Evolutionary conservation across 2,329 filamentous ascomycete genomes (phyloP).

Genomic region (Lecanicillium sp.): DNA sequence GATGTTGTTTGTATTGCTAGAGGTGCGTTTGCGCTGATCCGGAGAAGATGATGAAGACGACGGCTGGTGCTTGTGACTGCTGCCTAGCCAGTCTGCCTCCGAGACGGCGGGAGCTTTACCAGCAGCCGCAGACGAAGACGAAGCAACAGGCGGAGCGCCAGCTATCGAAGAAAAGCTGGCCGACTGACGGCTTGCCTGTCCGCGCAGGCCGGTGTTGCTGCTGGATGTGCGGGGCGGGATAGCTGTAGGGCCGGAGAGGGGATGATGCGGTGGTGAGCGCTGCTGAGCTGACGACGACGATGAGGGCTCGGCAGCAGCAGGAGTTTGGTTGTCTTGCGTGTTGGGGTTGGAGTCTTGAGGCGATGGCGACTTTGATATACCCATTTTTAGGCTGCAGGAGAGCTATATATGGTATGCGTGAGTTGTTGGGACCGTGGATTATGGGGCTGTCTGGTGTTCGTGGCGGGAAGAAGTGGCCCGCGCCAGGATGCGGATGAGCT

Average conservation of each 20-base stretch:
- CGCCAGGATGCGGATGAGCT: no score
- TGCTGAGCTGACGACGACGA: conserved; percentile 5
- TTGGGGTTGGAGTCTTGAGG: conserved; percentile 17
- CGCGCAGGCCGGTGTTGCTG: conserved; percentile 6
- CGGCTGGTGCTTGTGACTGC: conserved; percentile 9
- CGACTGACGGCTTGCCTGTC: background rate
- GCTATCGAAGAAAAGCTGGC: conserved; percentile 5
- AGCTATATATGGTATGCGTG: no score
- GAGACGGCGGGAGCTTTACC: conserved; percentile 43
- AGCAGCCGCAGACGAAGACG: conserved; percentile 14
- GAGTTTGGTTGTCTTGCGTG: conserved; percentile 19
- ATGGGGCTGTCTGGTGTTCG: no score
- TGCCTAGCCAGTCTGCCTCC: conserved; percentile 53
- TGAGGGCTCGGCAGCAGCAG: conserved; percentile 15
- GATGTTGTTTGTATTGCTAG: conserved; percentile 6
- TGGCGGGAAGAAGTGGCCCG: no score
- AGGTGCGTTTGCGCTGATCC: conserved; percentile 9
- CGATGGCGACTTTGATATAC: no score
- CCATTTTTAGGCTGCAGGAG: conserved; percentile 8
- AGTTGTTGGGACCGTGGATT: no score
- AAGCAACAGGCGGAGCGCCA: conserved; percentile 16
- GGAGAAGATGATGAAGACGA: background rate
- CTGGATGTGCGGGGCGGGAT: conserved; percentile 71
- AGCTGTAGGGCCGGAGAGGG: conserved; percentile 42
- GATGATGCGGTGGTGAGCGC: conserved; percentile 26